Percentiles rank a stretch among this genome's conserved stretches.
Evolutionary conservation across 2,329 filamentous ascomycete genomes (phyloP).

Genomic region (Colletotrichum theobromicola): DNA sequence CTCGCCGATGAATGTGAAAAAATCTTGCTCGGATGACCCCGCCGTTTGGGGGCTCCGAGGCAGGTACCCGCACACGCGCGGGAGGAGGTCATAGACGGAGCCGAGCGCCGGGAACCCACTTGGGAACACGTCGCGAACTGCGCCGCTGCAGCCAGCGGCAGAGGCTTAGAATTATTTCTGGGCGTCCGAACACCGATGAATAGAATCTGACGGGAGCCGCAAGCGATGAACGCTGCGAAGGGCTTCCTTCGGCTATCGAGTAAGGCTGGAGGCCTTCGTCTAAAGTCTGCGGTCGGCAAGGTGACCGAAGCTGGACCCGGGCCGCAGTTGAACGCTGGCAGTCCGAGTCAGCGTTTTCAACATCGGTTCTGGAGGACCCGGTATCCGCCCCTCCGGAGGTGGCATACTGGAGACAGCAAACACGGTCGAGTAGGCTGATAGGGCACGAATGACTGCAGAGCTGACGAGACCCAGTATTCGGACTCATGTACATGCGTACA

Average conservation of each 20-base stretch:
- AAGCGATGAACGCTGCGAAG: not conserved
- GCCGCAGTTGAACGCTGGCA: not conserved
- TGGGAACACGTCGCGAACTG: not conserved
- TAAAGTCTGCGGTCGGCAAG: not conserved
- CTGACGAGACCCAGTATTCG: not conserved
- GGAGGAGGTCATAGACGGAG: not conserved
- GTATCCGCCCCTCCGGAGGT: not conserved
- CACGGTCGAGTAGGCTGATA: not conserved
- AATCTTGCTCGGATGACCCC: not conserved
- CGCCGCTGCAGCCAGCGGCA: not conserved
- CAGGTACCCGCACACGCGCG: not conserved
- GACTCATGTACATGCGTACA: not conserved
- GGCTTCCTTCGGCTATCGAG: not conserved
- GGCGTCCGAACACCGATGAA: not conserved
- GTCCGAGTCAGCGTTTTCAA: not conserved
- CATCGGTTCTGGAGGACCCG: not conserved
- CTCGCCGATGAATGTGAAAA: not conserved
- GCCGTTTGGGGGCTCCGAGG: not conserved
- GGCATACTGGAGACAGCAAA: not conserved
- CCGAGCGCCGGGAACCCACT: not conserved
- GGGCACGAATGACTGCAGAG: not conserved
- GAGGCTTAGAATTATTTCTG: too few species aligned
- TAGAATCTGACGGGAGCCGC: not conserved
- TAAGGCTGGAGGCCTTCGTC: not conserved
- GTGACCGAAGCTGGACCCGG: not conserved